These are phyloP conservation scores for Exserohilum turcica DNA, from an alignment of 2,329 filamentous ascomycete genomes.

Conservation along the genomic window DNA sequence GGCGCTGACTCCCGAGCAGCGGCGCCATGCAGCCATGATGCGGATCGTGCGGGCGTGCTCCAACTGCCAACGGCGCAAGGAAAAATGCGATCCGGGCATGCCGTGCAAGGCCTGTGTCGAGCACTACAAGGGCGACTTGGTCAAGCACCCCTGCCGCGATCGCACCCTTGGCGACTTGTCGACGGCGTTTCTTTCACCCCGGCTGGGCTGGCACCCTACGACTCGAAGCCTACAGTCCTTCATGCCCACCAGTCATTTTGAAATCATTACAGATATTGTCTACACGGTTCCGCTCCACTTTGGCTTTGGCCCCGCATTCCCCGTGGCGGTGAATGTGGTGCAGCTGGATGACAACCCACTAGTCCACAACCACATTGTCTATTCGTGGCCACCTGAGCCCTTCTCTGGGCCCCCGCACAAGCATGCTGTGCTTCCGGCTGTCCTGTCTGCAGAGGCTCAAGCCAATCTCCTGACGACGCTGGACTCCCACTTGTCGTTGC, in stretches of 20 bases:
- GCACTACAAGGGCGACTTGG: slow-evolving; percentile 45
- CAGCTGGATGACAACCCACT: slow-evolving; percentile 25
- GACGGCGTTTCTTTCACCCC: slow-evolving; percentile 37
- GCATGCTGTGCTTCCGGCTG: slow-evolving; percentile 44
- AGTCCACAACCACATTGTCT: slow-evolving; percentile 45
- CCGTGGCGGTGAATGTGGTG: slow-evolving; percentile 34
- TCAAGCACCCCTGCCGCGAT: slow-evolving; percentile 46
- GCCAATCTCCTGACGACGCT: slow-evolving; percentile 28
- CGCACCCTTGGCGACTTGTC: slow-evolving; percentile 37
- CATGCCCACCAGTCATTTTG: slow-evolving; percentile 24
- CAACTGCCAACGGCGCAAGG: slow-evolving; percentile 45
- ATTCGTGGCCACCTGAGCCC: slow-evolving; percentile 42
- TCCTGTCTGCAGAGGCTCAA: slow-evolving; percentile 31
- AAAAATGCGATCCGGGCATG: slow-evolving; percentile 48
- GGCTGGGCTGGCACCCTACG: slow-evolving; percentile 46
- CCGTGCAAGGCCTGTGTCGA: slow-evolving; percentile 48
- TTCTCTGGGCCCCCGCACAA: slow-evolving; percentile 20
- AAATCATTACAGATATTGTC: slow-evolving; percentile 19
- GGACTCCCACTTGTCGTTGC: slow-evolving; percentile 38
- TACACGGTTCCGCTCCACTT: slow-evolving; percentile 42
- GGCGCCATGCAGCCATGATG: slow-evolving; percentile 45
- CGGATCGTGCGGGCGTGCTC: slow-evolving; percentile 43
- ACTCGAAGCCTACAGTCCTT: slow-evolving; percentile 35
- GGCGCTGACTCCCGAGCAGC: slow-evolving; percentile 40
- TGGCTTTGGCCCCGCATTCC: slow-evolving; percentile 41